Percentiles rank a stretch among this genome's conserved stretches.
These are phyloP conservation scores for Linaria vulgaris DNA, from an alignment of 257 asterid species.

Conservation along the genomic window DNA sequence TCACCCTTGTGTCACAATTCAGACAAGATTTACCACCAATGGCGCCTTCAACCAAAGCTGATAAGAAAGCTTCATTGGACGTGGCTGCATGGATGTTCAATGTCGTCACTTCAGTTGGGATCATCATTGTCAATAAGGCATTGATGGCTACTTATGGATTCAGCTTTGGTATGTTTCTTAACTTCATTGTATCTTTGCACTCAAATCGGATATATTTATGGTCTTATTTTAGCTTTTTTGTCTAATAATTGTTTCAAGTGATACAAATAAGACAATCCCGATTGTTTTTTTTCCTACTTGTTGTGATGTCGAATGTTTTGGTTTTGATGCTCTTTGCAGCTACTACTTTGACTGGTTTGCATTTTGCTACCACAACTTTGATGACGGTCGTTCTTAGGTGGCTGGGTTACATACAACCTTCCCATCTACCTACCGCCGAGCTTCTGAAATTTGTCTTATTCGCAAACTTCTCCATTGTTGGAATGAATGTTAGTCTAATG, in stretches of 20 bases:
- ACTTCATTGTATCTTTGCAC: constrained; percentile 7
- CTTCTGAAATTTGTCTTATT: constrained; percentile 83
- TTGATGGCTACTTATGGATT: constrained; percentile 95
- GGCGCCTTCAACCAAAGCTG: constrained; percentile 91
- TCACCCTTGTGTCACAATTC: constrained; percentile 33
- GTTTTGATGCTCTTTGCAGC: constrained; percentile 56
- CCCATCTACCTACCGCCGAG: constrained; percentile 81
- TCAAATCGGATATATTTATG: background rate
- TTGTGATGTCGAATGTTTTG: background rate
- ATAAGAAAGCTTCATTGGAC: constrained; percentile 89
- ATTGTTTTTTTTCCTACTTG: too few relatives aligned
- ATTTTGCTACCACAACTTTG: constrained; percentile 78
- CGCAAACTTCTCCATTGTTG: constrained; percentile 96
- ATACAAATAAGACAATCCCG: background rate
- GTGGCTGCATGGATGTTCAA: constrained; percentile 95
- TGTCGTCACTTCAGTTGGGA: constrained; percentile 95
- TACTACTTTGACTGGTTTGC: constrained; percentile 86
- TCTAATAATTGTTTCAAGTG: background rate
- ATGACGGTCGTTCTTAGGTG: constrained; percentile 85
- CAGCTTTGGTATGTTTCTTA: constrained; percentile 75
- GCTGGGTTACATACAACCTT: constrained; percentile 94
- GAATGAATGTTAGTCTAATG: constrained; percentile 99
- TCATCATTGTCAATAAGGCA: constrained; percentile 93
- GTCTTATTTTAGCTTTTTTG: constrained; percentile 4
- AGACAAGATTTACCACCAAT: constrained; percentile 34